phyloP scores from a whole-genome alignment of 352 stramenopile genomes.

The Pythium scleroteichum region DNA sequence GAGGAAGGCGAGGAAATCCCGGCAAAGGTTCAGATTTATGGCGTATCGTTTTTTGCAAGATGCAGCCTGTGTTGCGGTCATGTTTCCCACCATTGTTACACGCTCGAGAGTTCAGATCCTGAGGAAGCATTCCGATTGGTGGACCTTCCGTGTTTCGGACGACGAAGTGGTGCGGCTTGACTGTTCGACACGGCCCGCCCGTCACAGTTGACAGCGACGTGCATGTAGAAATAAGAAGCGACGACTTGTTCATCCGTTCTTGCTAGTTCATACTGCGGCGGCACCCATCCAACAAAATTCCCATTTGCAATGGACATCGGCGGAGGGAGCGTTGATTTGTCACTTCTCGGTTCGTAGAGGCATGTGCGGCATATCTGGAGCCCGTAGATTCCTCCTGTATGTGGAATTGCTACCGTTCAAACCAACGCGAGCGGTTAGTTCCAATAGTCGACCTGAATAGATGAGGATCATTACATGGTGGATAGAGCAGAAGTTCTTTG shows the following conservation, averaged over 20 bases:
- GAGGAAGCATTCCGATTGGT: slow-evolving; percentile 12
- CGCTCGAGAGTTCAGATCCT: neutral
- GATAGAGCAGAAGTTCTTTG: too few relatives aligned
- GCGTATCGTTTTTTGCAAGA: slow-evolving; percentile 6
- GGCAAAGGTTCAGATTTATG: neutral
- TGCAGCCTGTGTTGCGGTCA: slow-evolving; percentile 11
- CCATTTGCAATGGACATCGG: slow-evolving; percentile 20
- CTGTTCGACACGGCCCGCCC: slow-evolving; percentile 2
- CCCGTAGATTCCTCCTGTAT: too few relatives aligned
- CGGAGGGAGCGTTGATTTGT: too few relatives aligned
- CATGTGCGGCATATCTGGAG: too few relatives aligned
- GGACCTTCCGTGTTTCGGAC: slow-evolving; percentile 24
- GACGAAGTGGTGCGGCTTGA: slow-evolving; percentile 27
- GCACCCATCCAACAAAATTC: slow-evolving; percentile 9
- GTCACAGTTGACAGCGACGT: slow-evolving; percentile 18
- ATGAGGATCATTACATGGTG: too few relatives aligned
- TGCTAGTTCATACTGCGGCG: neutral
- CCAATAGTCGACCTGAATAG: too few relatives aligned
- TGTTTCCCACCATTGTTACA: slow-evolving; percentile 13
- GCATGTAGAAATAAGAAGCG: slow-evolving; percentile 13
- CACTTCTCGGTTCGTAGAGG: too few relatives aligned
- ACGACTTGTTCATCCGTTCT: slow-evolving; percentile 17
- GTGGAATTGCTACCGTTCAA: too few relatives aligned
- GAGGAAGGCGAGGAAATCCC: too few relatives aligned
- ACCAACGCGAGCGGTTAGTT: too few relatives aligned